Percentiles rank a stretch among this genome's conserved stretches.
These are phyloP conservation scores for Gleditsia sinensis DNA, from an alignment of 306 rosid genomes.

Conservation along the genomic window DNA sequence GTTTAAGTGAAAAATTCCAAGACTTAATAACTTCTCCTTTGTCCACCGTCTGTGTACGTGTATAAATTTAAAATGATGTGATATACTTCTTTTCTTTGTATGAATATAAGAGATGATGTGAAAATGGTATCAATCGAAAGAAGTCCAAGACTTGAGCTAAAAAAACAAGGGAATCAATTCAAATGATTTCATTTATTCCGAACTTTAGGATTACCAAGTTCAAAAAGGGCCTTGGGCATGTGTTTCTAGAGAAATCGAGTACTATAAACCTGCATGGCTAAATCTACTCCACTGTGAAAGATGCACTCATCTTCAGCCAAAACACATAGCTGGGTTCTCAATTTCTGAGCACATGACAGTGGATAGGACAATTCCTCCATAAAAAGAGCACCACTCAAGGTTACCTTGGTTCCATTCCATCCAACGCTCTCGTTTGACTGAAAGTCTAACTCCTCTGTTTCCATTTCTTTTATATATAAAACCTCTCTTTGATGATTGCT, in stretches of 20 bases:
- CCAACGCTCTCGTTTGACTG: neutral
- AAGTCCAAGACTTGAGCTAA: neutral
- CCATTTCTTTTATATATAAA: neutral
- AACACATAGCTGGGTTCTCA: neutral
- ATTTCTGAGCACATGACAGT: neutral
- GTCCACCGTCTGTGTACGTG: no score
- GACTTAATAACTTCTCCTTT: no score
- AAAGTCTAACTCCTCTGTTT: neutral
- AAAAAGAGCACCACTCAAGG: slow-evolving; percentile 13
- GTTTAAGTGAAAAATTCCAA: no score
- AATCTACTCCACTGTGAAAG: neutral
- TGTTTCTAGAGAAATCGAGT: neutral
- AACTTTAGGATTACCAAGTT: slow-evolving; percentile 23
- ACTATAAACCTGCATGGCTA: neutral
- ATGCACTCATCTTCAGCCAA: neutral
- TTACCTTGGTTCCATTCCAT: neutral
- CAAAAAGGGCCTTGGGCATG: neutral
- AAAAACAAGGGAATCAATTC: slow-evolving; percentile 1
- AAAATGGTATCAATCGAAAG: neutral
- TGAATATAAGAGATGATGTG: neutral
- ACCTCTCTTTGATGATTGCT: neutral
- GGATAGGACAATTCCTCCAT: slow-evolving; percentile 4
- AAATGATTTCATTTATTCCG: slow-evolving; percentile 11
- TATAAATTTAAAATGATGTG: neutral
- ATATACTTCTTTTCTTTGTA: neutral